Base-by-base conservation (phyloP, 1,139 yeast species). In the Saccharomyces hybrid region DNA sequence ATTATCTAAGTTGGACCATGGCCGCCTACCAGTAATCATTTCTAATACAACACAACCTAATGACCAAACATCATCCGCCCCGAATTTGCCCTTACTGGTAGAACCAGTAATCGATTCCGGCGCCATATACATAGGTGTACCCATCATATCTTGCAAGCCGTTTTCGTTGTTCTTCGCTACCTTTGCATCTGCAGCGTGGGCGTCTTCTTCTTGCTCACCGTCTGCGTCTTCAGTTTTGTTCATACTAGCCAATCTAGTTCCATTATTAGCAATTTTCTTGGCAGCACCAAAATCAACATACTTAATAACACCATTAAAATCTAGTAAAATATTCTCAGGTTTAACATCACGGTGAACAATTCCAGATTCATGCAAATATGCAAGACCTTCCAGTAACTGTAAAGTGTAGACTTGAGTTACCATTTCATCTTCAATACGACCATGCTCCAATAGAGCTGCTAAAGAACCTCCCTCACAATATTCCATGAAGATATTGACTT, bases 101-200 rank as follows among this genome's bases (percentile, higher is more conserved):
- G 66, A 62, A 1, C 97, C 97, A 1, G 95, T 88, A 55, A 93
- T 90, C 0, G 89, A 90, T 68, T 93, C 99, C 0, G 99, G 99
- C 0, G 98, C 88, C 99, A 93, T 93, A 71, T 93, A 93, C 98
- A 93, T 93, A 16, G 99, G 99, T 0, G 99, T 93, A 51, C 99
- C 99, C 0, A 95, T 88, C 84, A 91, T 83, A 50, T 70, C 73
- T 23, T 57, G 57, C 25, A 61, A 50, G 5, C 62, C 58, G 7
- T 53, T 54, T 3, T 49, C 34, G 13, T 46, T 48, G 2, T 51
- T 38, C 5, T 42, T 47, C 11, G 42, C 41, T 2, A 31, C 44
- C 19, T 49, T 46, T 7, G 51, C 54, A 14, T 44, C 54, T 5
- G 29, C 26, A 7, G n/a, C 29, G 31, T 28, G 7, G 9, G 41